phyloP scores from a whole-genome alignment of 192 early-diverging fungal species.

The Bifiguratus adelaidae region DNA sequence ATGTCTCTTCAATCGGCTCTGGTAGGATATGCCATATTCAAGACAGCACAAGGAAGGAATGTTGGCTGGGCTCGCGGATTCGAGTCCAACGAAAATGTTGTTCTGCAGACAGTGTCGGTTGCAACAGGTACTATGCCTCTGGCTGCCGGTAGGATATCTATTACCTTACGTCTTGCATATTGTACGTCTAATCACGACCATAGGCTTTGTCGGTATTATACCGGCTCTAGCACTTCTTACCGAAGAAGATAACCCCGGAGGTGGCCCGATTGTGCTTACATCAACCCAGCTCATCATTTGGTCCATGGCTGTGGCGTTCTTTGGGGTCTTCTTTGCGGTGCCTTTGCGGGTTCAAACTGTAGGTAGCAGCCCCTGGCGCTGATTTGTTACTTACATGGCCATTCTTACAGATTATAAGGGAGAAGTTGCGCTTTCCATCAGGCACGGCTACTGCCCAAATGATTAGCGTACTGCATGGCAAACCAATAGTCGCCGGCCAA shows the following conservation, averaged over 20 bases:
- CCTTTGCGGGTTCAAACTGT: conserved; percentile 61
- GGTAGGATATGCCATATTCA: conserved; percentile 71
- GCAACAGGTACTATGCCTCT: conserved; percentile 83
- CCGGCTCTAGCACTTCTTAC: conserved; percentile 69
- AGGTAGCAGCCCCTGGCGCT: background rate
- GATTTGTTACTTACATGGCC: background rate
- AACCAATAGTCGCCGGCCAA: conserved; percentile 28
- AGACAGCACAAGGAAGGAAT: conserved; percentile 32
- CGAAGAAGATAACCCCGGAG: conserved; percentile 36
- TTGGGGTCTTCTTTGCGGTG: conserved; percentile 86
- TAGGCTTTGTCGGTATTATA: conserved; percentile 70
- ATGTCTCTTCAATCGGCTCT: conserved; percentile 67
- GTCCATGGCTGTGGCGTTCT: conserved; percentile 71
- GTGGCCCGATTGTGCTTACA: conserved; percentile 32
- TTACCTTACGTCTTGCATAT: too few relatives aligned
- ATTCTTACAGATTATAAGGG: conserved; percentile 45
- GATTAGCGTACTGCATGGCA: conserved; percentile 62
- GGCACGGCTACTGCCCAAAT: conserved; percentile 83
- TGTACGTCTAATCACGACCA: too few relatives aligned
- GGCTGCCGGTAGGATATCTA: conserved; percentile 38
- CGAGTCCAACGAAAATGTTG: conserved; percentile 77
- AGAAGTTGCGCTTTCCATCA: conserved; percentile 77
- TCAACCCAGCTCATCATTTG: conserved; percentile 49
- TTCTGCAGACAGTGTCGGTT: conserved; percentile 72
- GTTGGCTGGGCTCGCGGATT: conserved; percentile 41